Percentiles rank a stretch among this genome's conserved stretches.
Conservation (phyloP, 2,329 filamentous ascomycete species). For the Aspergillus latus region DNA sequence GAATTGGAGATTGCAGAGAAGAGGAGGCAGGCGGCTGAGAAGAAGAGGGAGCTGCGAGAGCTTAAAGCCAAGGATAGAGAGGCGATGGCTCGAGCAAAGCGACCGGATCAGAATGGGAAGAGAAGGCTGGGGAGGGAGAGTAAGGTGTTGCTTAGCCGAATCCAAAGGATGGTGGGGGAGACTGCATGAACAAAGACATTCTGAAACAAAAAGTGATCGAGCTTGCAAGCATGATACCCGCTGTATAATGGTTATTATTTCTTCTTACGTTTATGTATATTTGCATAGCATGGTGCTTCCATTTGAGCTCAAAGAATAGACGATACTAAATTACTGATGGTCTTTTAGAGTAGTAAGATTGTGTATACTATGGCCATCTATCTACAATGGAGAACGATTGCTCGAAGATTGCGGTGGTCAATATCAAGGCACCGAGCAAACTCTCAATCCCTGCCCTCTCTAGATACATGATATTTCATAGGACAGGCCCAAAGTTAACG, state of each 20-base stretch:
- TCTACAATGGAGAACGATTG: not conserved
- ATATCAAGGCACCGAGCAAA: not conserved
- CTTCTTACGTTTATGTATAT: not conserved
- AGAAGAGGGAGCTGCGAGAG: slow-evolving; percentile 63
- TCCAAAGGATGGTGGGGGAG: slow-evolving; percentile 67
- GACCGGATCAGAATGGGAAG: slow-evolving; percentile 66
- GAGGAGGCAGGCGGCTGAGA: slow-evolving; percentile 59
- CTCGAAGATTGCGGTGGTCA: not conserved
- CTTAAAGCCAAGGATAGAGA: slow-evolving; percentile 71
- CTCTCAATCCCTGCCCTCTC: not conserved
- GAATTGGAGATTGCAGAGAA: slow-evolving; percentile 67
- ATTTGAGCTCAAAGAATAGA: not conserved
- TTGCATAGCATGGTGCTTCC: not conserved
- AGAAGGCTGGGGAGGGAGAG: slow-evolving; percentile 82
- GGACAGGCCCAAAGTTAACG: not conserved
- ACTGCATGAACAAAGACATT: slow-evolving; percentile 14
- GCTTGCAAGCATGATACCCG: slow-evolving; percentile 18
- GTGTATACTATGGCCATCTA: not conserved
- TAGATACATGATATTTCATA: not conserved
- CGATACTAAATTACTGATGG: not conserved
- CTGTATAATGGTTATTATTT: slow-evolving; percentile 12
- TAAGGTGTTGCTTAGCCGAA: slow-evolving; percentile 71
- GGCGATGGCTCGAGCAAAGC: slow-evolving; percentile 61
- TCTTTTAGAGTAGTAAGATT: not conserved
- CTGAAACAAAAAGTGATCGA: slow-evolving; percentile 16